Evolutionary conservation across 2,329 filamentous ascomycete genomes (phyloP).

Genomic region (Sarocladiaceae sp.): DNA sequence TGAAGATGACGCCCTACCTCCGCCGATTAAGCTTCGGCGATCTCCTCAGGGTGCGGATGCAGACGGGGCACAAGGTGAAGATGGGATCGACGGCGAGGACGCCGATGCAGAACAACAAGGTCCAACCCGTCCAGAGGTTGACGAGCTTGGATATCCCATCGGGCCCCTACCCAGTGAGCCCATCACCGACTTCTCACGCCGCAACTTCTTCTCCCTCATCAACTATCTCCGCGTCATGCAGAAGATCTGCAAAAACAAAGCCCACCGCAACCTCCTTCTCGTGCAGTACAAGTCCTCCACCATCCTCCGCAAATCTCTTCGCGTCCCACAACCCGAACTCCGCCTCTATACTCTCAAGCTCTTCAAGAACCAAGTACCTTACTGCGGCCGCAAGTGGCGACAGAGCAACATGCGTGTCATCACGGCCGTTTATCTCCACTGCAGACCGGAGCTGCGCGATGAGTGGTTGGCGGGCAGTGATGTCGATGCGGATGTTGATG

Average conservation of each 20-base stretch:
- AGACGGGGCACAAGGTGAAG: constrained; percentile 17
- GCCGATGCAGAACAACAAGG: constrained; percentile 28
- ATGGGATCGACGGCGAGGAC: constrained; percentile 19
- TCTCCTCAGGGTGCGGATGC: constrained; percentile 32
- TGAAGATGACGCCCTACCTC: constrained; percentile 77
- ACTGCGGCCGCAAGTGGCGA: constrained; percentile 96
- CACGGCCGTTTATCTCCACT: constrained; percentile 92
- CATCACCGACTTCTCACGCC: constrained; percentile 86
- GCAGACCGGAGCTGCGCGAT: constrained; percentile 85
- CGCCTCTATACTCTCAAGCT: constrained; percentile 94
- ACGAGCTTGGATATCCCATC: constrained; percentile 81
- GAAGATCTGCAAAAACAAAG: constrained; percentile 94
- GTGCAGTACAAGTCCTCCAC: constrained; percentile 94
- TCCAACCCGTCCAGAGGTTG: constrained; percentile 57
- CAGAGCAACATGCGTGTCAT: constrained; percentile 99
- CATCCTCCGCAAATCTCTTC: constrained; percentile 86
- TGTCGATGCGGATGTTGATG: constrained; percentile 90
- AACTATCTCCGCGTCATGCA: constrained; percentile 96
- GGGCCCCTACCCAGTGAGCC: constrained; percentile 66
- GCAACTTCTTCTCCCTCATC: constrained; percentile 93
- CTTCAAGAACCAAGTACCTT: constrained; percentile 98
- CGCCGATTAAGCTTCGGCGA: constrained; percentile 67
- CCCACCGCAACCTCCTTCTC: constrained; percentile 87
- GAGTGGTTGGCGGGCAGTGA: constrained; percentile 92
- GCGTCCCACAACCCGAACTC: constrained; percentile 81